Base-by-base conservation (phyloP, 2,329 filamentous ascomycete species). In the Teratosphaeria destructans region DNA sequence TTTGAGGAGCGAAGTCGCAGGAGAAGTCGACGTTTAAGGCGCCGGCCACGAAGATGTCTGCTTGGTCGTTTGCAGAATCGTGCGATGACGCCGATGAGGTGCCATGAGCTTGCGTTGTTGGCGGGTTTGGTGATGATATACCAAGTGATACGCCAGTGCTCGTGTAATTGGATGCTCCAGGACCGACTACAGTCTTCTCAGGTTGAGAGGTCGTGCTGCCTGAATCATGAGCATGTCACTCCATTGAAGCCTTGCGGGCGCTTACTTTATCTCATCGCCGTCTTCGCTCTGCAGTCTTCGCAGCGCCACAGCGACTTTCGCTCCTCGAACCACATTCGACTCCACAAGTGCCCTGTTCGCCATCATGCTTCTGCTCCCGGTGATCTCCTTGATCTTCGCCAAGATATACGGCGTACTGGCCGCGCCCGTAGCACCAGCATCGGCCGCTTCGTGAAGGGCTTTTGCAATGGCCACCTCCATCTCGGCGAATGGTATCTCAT, bases 391-490 rank as follows among this genome's bases (percentile, higher is more conserved):
- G 71, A 96, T 90, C 68, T 89, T 87, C 49, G 76, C 78, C 47
- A 96, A 78, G 47, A 96, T 85, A 70, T 87, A 96, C 0, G 92
- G 92, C 0, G 92, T 96, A 71, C 94, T 95, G 62, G 83, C 83
- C 71, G 81, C 88, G 54, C 92, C 92, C 1, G 80, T 82, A 61
- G 83, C 83, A 11, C 87, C 88, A 67, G 85, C 81, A 63, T 82
- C 78, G 34, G 81, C 77, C 4, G 83, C 87, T 66, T 89, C 84
- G 26, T 75, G 74, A 54, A 93, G 79, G 0, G 89, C 89, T 67
- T 82, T 79, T 62, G 83, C 79, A 65, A 94, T 90, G 49, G 85
- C 81, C 27, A 73, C 74, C 64, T 88, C 82, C 81, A 94, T 92
- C 67, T 89, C 82, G 5, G 77, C 73, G 60, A 86, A 85, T 0